Conservation (phyloP, 345 rosid genomes). For the Eutrema yunnanense region DNA sequence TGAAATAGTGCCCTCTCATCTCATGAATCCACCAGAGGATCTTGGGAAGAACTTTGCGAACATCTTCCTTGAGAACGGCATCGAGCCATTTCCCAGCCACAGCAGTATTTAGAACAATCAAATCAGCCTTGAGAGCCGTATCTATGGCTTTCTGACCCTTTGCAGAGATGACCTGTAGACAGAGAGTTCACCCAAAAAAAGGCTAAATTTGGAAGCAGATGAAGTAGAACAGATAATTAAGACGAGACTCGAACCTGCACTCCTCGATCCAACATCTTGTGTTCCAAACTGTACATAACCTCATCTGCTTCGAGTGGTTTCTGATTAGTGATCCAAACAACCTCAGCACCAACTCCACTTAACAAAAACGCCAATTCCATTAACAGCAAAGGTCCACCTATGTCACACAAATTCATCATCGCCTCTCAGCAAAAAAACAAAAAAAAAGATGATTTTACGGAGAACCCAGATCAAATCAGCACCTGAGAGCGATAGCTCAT, state of each 20-base stretch:
- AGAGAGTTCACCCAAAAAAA: neutral
- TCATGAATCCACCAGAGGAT: constrained; percentile 97
- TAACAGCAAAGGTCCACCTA: constrained; percentile 80
- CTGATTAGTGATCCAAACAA: constrained; percentile 78
- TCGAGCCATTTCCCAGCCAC: constrained; percentile 95
- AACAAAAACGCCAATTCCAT: constrained; percentile 84
- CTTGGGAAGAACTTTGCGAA: constrained; percentile 59
- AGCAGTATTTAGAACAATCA: constrained; percentile 80
- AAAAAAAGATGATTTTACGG: neutral
- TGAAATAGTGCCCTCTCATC: constrained; percentile 91
- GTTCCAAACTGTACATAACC: constrained; percentile 58
- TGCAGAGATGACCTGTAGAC: constrained; percentile 49
- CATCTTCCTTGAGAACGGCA: constrained; percentile 69
- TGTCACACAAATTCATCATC: neutral
- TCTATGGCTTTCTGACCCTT: constrained; percentile 65
- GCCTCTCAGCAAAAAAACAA: neutral
- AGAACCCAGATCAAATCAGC: constrained; percentile 1
- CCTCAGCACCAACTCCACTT: constrained; percentile 61
- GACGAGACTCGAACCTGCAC: constrained; percentile 42
- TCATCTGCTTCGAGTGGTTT: constrained; percentile 49
- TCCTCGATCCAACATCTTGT: constrained; percentile 78
- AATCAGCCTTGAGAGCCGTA: constrained; percentile 62
- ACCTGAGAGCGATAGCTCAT: constrained; percentile 86
- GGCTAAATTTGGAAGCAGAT: too few relatives aligned
- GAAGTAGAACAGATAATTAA: too few relatives aligned